These are phyloP conservation scores for Martensiomyces pterosporus DNA, from an alignment of 192 early-diverging fungal genomes.

Conservation along the genomic window DNA sequence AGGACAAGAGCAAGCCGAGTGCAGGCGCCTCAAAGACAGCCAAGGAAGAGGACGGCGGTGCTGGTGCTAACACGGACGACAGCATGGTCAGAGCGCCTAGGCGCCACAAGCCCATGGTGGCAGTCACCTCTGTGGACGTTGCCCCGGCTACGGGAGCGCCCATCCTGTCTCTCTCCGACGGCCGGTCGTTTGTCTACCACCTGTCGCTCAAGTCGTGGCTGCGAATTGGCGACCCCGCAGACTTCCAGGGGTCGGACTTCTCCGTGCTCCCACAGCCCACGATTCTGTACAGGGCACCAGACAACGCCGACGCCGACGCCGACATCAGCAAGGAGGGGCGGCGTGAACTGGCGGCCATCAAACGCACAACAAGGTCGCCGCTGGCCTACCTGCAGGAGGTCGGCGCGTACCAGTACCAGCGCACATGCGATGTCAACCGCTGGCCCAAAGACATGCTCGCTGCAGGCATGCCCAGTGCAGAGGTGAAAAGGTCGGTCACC, in stretches of 20 bases:
- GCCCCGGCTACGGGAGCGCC: slow-evolving; percentile 4
- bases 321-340: not conserved
- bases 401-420: slow-evolving; percentile 12
- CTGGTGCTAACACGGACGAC: too few species aligned
- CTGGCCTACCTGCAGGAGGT: slow-evolving; percentile 17
- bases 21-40: too few species aligned
- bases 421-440: slow-evolving; percentile 5
- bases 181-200: slow-evolving; percentile 21
- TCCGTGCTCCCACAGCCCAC: slow-evolving; percentile 1
- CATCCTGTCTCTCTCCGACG: slow-evolving; percentile 20
- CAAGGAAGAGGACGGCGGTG: too few species aligned
- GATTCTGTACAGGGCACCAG: not conserved
- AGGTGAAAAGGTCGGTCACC: slow-evolving; percentile 16
- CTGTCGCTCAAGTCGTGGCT: slow-evolving; percentile 16
- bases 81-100: slow-evolving; percentile 5
- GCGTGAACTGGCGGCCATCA: not conserved
- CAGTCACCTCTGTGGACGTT: slow-evolving; percentile 21
- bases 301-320: too few species aligned
- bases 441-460: too few species aligned
- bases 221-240: slow-evolving; percentile 16
- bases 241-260: slow-evolving; percentile 23
- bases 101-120: slow-evolving; percentile 8
- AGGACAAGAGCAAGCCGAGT: too few species aligned
- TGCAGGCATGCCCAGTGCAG: slow-evolving; percentile 3
- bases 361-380: not conserved